Conservation (phyloP, 805 yeast genomes). For the Suhomyces sp. region DNA sequence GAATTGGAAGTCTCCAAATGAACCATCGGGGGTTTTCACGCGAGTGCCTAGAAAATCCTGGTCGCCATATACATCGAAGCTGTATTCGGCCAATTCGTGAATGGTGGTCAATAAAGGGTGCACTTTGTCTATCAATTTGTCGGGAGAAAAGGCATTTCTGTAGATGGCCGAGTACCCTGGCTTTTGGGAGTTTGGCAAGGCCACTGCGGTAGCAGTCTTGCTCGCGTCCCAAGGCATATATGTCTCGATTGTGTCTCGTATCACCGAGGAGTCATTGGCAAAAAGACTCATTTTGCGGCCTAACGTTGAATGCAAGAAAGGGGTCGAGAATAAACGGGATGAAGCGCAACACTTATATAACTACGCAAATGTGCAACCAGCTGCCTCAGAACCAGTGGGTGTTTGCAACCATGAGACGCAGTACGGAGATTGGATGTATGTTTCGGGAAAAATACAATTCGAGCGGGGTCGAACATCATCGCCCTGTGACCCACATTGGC, state of each 20-base stretch:
- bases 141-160: conserved; percentile 25
- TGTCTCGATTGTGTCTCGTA: background rate
- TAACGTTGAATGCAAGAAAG: background rate
- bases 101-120: conserved; percentile 18
- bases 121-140: conserved; percentile 19
- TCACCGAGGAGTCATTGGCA: background rate
- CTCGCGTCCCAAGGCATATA: conserved; percentile 12
- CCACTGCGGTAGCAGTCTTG: conserved; percentile 5
- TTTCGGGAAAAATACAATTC: too few relatives aligned
- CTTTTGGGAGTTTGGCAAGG: conserved; percentile 16
- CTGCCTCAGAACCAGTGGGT: too few relatives aligned
- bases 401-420: too few relatives aligned
- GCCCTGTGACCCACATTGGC: too few relatives aligned
- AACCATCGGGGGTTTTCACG: conserved; percentile 16
- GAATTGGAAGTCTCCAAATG: conserved; percentile 29
- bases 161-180: conserved; percentile 30
- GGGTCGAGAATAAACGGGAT: too few relatives aligned
- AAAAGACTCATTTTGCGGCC: background rate
- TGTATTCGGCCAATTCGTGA: conserved; percentile 14
- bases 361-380: too few relatives aligned
- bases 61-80: conserved; percentile 12
- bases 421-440: too few relatives aligned
- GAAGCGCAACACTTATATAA: too few relatives aligned
- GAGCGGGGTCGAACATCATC: too few relatives aligned
- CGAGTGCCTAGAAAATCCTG: conserved; percentile 12